Percentiles rank a stretch among this genome's conserved stretches.
Evolutionary conservation across 169 alveolate genomes (phyloP).

Genomic region (Cryptosporidium viatorum): DNA sequence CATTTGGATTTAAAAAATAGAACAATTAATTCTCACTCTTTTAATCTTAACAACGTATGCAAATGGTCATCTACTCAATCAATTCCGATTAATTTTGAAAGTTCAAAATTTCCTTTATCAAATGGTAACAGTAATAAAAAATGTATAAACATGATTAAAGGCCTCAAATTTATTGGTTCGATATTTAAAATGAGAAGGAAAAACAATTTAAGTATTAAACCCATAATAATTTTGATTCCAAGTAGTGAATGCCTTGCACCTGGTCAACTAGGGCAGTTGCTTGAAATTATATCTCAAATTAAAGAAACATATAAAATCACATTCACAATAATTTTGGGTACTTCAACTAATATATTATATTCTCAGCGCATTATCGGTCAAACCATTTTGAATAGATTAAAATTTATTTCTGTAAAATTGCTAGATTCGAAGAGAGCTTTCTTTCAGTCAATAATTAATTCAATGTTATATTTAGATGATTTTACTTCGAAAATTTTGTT

Average conservation of each 20-base stretch:
- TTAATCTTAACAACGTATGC: background rate
- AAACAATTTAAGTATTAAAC: background rate
- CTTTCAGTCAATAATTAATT: slow-evolving; percentile 26
- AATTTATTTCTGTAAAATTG: slow-evolving; percentile 15
- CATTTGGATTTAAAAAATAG: background rate
- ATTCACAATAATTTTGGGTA: slow-evolving; percentile 25
- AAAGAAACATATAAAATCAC: slow-evolving; percentile 46
- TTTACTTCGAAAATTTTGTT: background rate
- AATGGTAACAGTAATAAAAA: background rate
- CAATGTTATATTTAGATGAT: slow-evolving; percentile 5
- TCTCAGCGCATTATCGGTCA: slow-evolving; percentile 32
- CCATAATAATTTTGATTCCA: slow-evolving; percentile 43
- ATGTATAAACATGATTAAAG: background rate
- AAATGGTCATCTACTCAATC: background rate
- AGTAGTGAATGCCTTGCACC: slow-evolving; percentile 25
- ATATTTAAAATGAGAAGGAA: background rate
- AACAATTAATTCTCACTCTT: background rate
- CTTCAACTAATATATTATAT: slow-evolving; percentile 13
- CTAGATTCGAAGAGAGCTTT: slow-evolving; percentile 42
- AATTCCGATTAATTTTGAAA: no score
- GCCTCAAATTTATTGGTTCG: slow-evolving; percentile 37
- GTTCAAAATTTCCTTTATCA: background rate
- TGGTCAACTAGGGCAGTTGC: slow-evolving; percentile 25
- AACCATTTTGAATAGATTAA: background rate
- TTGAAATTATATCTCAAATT: slow-evolving; percentile 22